Conservation (phyloP, 2,329 filamentous ascomycete genomes). For the Zymoseptoria tritici region DNA sequence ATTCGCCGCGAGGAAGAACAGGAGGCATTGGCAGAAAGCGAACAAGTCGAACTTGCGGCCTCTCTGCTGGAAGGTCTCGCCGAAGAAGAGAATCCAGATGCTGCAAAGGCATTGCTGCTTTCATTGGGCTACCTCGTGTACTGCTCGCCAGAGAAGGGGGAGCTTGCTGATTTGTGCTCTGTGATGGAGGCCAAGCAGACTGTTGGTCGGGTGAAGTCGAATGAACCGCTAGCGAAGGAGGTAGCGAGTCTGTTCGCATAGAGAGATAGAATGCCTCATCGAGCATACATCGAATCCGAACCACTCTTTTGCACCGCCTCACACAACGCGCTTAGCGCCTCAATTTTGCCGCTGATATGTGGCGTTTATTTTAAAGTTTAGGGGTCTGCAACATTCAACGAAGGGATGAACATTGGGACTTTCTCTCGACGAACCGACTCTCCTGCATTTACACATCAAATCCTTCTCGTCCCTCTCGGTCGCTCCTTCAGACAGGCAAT, state of each 20-base stretch:
- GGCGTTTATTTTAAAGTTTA: neutral
- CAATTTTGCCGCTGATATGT: neutral
- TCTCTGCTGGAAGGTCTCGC: constrained; percentile 68
- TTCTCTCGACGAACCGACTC: neutral
- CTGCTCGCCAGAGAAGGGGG: constrained; percentile 59
- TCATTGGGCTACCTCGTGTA: constrained; percentile 72
- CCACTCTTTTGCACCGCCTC: neutral
- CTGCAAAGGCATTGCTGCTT: constrained; percentile 67
- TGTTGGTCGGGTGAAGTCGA: constrained; percentile 38
- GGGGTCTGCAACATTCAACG: neutral
- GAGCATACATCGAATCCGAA: neutral
- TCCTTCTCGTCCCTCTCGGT: neutral
- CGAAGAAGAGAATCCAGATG: constrained; percentile 50
- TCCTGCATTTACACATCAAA: neutral
- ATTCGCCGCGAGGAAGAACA: constrained; percentile 51
- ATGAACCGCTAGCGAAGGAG: constrained; percentile 28
- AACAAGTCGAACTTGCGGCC: constrained; percentile 75
- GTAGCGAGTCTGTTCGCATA: constrained; percentile 20
- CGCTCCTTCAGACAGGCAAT: constrained; percentile 2
- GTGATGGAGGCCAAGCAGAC: constrained; percentile 67
- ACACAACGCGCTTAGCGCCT: neutral
- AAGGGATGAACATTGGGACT: neutral
- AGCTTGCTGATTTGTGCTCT: constrained; percentile 70
- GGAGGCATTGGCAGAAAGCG: constrained; percentile 57
- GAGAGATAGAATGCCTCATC: neutral